Conservation (phyloP, 495 filamentous ascomycete species). For the Penicillium verhagenii region DNA sequence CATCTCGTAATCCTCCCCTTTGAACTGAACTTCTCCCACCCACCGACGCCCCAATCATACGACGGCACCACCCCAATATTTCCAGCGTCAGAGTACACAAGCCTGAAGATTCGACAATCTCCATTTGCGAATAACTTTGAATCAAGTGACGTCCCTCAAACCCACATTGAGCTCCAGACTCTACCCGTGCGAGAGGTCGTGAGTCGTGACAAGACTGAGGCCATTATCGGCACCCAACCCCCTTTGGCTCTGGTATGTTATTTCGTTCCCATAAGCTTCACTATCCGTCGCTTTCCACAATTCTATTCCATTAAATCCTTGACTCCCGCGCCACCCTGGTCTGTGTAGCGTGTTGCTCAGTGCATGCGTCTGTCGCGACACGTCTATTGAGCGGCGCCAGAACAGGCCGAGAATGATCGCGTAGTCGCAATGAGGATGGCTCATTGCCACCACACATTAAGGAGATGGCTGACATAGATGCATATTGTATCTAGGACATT, state of each 20-base stretch:
- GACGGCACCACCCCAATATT: constrained; percentile 8
- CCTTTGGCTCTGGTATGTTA: constrained; percentile 26
- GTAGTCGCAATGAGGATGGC: constrained; percentile 15
- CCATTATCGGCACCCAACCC: constrained; percentile 16
- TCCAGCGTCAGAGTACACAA: neutral
- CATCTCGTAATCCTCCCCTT: constrained; percentile 25
- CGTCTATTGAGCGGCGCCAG: constrained; percentile 14
- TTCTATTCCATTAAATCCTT: neutral
- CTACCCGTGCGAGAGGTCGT: neutral
- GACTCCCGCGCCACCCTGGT: constrained; percentile 1
- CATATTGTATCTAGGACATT: constrained; percentile 15
- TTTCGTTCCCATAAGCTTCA: constrained; percentile 7
- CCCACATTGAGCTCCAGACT: neutral
- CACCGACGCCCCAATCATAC: constrained; percentile 15
- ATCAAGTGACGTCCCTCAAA: neutral
- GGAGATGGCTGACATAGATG: neutral
- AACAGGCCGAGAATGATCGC: constrained; percentile 3
- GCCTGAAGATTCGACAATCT: neutral
- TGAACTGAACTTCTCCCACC: constrained; percentile 19
- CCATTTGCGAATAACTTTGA: neutral
- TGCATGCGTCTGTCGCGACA: constrained; percentile 27
- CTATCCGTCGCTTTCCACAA: neutral
- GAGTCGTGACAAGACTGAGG: constrained; percentile 5
- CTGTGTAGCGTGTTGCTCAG: constrained; percentile 1
- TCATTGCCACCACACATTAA: neutral